Percentiles rank a stretch among this genome's conserved stretches.
Evolutionary conservation across 768 basidiomycete species (phyloP).

Genomic region (Rubroboletus pulcherrimus): DNA sequence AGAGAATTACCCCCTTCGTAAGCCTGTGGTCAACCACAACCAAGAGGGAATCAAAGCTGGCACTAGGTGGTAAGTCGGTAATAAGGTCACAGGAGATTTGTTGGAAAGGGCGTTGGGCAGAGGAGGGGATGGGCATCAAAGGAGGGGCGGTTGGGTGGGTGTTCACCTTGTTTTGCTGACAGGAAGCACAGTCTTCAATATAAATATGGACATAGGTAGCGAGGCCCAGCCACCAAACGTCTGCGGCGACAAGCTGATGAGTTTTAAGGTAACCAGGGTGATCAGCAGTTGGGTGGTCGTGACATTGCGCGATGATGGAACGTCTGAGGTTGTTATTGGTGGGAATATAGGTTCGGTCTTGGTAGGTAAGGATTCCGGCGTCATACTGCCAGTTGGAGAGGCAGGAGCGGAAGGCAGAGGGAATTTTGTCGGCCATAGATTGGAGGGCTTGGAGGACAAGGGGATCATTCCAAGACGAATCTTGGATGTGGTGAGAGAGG

Average conservation of each 20-base stretch:
- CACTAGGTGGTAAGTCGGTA: too few relatives aligned
- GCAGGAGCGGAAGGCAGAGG: rapidly evolving
- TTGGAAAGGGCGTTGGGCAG: not conserved
- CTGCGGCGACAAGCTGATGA: too few relatives aligned
- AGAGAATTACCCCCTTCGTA: not conserved
- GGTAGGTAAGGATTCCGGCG: not conserved
- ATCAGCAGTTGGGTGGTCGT: too few relatives aligned
- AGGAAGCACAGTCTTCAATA: rapidly evolving
- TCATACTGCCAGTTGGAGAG: rapidly evolving
- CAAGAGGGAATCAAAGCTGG: not conserved
- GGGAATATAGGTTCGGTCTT: not conserved
- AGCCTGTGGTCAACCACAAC: not conserved
- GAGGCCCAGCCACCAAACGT: not conserved
- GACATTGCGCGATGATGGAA: rapidly evolving
- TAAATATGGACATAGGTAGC: not conserved
- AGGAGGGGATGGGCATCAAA: rapidly evolving
- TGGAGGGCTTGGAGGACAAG: too few relatives aligned
- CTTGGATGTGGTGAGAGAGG: not conserved
- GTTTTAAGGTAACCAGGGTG: too few relatives aligned
- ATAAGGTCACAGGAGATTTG: not conserved
- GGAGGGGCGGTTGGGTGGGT: not conserved
- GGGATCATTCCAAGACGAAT: rapidly evolving
- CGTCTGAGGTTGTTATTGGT: rapidly evolving
- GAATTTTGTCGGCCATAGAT: rapidly evolving
- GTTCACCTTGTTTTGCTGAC: not conserved